A percentile compares a stretch with the other conserved stretches of the same genome.
Conservation (phyloP, 805 yeast genomes). For the Komagataella pastoris region DNA sequence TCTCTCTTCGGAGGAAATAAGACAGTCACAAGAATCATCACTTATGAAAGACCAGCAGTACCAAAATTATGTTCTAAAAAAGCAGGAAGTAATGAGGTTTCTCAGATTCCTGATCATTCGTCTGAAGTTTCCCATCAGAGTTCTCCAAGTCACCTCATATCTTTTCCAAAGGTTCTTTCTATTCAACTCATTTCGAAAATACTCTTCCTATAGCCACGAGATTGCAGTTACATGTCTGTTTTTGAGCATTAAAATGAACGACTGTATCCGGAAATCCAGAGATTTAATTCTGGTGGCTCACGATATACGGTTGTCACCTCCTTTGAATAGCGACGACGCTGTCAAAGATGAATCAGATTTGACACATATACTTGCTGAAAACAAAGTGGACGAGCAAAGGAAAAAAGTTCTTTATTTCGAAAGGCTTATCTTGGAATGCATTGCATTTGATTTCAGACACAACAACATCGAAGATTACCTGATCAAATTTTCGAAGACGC, state of each 20-base stretch:
- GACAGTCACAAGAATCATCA: constrained; percentile 8
- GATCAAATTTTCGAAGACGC: constrained; percentile 43
- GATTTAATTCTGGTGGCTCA: constrained; percentile 44
- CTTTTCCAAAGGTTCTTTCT: constrained; percentile 62
- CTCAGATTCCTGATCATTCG: constrained; percentile 36
- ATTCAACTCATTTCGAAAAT: constrained; percentile 45
- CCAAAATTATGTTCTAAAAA: constrained; percentile 11
- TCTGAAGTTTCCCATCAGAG: constrained; percentile 56
- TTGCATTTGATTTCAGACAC: constrained; percentile 69
- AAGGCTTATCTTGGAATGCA: constrained; percentile 59
- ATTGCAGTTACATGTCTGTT: constrained; percentile 60
- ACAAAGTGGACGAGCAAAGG: constrained; percentile 37
- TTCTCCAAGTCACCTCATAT: constrained; percentile 57
- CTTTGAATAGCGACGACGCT: constrained; percentile 4
- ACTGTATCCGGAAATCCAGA: constrained; percentile 63
- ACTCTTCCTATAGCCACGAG: constrained; percentile 30
- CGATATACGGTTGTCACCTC: constrained; percentile 15
- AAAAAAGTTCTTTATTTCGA: constrained; percentile 48
- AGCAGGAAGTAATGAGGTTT: constrained; percentile 33
- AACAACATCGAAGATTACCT: constrained; percentile 55
- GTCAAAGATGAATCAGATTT: neutral
- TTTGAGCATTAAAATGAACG: constrained; percentile 69
- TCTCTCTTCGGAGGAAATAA: constrained; percentile 15
- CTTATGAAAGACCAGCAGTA: constrained; percentile 5
- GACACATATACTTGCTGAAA: constrained; percentile 9